Evolutionary conservation across 345 rosid species (phyloP), one percentile per base, ranked within the genome.

Genomic region (Melaleuca quinquenervia): DNA sequence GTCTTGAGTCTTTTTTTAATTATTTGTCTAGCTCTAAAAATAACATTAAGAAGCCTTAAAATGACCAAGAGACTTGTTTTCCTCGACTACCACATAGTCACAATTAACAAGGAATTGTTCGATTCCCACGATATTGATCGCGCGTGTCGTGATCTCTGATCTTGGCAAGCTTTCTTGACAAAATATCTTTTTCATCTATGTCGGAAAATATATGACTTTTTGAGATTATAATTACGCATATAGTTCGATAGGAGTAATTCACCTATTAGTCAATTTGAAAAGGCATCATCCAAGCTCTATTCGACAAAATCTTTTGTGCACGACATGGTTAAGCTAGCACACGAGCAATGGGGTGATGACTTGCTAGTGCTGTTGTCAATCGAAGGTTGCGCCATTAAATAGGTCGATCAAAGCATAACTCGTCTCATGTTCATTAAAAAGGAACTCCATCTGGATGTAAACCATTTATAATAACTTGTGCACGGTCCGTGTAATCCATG

Each of bases 381-480:
- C 27, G 7, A n/a, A 6, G 0, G 13, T 58, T 58, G 12, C 12
- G 32, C 0, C 5, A 58, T 11, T 12, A 58, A n/a, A n/a, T 58
- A n/a, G 16, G 1, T 58, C 7, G 1, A 58, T 12, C 16, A 58
- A 6, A 58, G 64, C 6, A n/a, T 2, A 26, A 12, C 32, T 58
- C 1, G 4, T 26, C 2, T 26, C 0, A 0, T 58, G n/a, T 1
- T 55, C 8, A 2, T 26, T 15, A n/a, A n/a, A n/a, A n/a, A n/a
- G n/a, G n/a, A n/a, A n/a, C n/a, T n/a, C n/a, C n/a, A n/a, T n/a
- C n/a, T n/a, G n/a, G n/a, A n/a, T n/a, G n/a, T n/a, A 22, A 26
- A 29, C 16, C 64, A 11, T 58, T n/a, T 58, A 58, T 58, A 32
- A 58, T 7, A 58, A 5, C 3, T 58, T 1, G 0, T 26, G 7